A percentile compares a stretch with the other conserved stretches of the same genome.
Conservation (phyloP, 345 rosid genomes). For the Salix udensis region DNA sequence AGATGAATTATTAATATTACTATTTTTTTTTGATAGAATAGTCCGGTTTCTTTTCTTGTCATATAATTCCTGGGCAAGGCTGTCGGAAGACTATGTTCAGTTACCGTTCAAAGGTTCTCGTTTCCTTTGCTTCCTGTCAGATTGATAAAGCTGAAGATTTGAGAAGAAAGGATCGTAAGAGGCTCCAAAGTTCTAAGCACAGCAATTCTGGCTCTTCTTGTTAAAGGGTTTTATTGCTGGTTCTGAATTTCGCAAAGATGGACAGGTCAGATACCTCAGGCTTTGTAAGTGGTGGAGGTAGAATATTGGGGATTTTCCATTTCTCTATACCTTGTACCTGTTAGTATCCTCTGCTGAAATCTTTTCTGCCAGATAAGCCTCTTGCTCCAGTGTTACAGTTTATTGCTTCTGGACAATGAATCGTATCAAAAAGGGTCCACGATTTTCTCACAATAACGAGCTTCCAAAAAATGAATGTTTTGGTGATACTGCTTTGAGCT, state of each 20-base stretch:
- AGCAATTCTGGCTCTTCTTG: conserved; percentile 27
- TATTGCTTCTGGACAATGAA: conserved; percentile 45
- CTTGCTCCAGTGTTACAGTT: conserved; percentile 4
- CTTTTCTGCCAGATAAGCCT: conserved; percentile 9
- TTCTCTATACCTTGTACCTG: conserved; percentile 26
- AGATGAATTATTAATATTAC: neutral
- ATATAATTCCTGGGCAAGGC: neutral
- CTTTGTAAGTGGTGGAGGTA: conserved; percentile 78
- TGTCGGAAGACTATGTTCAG: neutral
- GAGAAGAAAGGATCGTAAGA: conserved; percentile 38
- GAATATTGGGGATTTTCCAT: conserved; percentile 22
- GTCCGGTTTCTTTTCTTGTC: neutral
- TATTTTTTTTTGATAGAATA: neutral
- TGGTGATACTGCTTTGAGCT: conserved; percentile 66
- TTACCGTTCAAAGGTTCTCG: neutral
- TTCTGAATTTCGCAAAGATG: conserved; percentile 38
- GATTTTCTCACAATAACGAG: conserved; percentile 37
- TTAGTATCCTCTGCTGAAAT: conserved; percentile 25
- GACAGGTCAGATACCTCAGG: conserved; percentile 89
- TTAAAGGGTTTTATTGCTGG: conserved; percentile 37
- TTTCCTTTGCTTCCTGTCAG: conserved; percentile 22
- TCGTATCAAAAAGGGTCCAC: conserved; percentile 46
- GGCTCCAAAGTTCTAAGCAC: conserved; percentile 35
- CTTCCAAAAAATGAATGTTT: conserved; percentile 40
- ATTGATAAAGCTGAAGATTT: conserved; percentile 40